Conservation (phyloP, 2,329 filamentous ascomycete species). For the Colletotrichum liriopes region DNA sequence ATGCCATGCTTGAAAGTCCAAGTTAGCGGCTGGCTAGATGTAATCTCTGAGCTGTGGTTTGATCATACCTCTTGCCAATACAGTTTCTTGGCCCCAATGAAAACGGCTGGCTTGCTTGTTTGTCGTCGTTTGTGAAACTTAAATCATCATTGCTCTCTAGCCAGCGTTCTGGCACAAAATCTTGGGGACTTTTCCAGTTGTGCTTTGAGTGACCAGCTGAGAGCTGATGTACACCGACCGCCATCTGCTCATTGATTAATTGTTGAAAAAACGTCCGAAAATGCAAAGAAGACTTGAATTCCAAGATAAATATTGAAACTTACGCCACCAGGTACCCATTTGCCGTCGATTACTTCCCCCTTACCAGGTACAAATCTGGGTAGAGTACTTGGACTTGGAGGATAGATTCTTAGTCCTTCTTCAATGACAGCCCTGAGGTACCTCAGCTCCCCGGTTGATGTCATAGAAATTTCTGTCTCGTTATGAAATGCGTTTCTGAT, state of each 20-base stretch:
- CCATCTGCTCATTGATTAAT: background rate
- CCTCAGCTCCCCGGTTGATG: slow-evolving; percentile 52
- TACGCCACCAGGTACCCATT: slow-evolving; percentile 53
- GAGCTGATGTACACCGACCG: slow-evolving; percentile 34
- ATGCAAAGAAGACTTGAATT: background rate
- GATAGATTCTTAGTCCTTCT: slow-evolving; percentile 53
- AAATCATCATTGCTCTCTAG: slow-evolving; percentile 38
- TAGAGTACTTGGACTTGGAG: slow-evolving; percentile 32
- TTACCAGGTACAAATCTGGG: slow-evolving; percentile 26
- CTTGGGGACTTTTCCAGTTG: slow-evolving; percentile 52
- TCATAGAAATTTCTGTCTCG: slow-evolving; percentile 47
- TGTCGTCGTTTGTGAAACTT: slow-evolving; percentile 4
- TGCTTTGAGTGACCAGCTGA: slow-evolving; percentile 18
- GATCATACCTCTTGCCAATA: slow-evolving; percentile 62
- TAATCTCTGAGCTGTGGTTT: no score
- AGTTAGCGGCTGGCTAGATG: background rate
- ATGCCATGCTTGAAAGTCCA: slow-evolving; percentile 54
- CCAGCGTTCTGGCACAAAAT: slow-evolving; percentile 59
- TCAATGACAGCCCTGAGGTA: slow-evolving; percentile 56
- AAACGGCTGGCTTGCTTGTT: slow-evolving; percentile 64
- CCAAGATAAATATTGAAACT: slow-evolving; percentile 41
- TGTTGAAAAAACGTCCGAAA: no score
- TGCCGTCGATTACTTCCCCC: slow-evolving; percentile 43
- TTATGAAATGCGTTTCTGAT: slow-evolving; percentile 45
- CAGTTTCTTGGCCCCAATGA: slow-evolving; percentile 65